Evolutionary conservation across 306 rosid genomes (phyloP).

Genomic region (Cicer judaicum): DNA sequence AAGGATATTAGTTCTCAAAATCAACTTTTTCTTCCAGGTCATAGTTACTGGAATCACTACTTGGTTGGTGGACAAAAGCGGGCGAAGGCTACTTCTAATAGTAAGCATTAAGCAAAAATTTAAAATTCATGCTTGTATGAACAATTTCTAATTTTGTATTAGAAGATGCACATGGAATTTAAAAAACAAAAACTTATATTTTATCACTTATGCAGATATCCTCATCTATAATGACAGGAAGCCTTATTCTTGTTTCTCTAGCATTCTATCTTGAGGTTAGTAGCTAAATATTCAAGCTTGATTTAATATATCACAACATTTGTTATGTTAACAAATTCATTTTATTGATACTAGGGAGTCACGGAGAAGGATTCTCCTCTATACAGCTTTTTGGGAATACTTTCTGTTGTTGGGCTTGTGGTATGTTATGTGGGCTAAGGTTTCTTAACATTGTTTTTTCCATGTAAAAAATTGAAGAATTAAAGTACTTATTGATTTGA

Average conservation of each 20-base stretch:
- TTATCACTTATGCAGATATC: slow-evolving; percentile 59
- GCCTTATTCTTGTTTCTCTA: slow-evolving; percentile 67
- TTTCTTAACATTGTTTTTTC: background rate
- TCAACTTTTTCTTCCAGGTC: slow-evolving; percentile 53
- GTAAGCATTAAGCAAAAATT: slow-evolving; percentile 49
- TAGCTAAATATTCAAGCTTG: slow-evolving; percentile 28
- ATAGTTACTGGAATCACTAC: slow-evolving; percentile 70
- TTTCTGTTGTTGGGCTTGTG: slow-evolving; percentile 74
- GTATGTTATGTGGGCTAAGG: slow-evolving; percentile 50
- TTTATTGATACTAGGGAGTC: slow-evolving; percentile 46
- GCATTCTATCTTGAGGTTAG: slow-evolving; percentile 74
- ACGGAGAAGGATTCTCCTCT: slow-evolving; percentile 51
- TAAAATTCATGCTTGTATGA: background rate
- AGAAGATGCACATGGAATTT: slow-evolving; percentile 17
- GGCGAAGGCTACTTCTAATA: slow-evolving; percentile 73
- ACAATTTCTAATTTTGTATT: background rate
- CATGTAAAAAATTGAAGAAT: background rate
- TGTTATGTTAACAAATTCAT: slow-evolving; percentile 33
- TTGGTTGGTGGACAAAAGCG: slow-evolving; percentile 82
- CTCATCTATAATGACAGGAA: slow-evolving; percentile 66
- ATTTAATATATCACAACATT: slow-evolving; percentile 19
- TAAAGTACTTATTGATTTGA: slow-evolving; percentile 12
- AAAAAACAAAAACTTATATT: background rate
- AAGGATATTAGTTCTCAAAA: slow-evolving; percentile 9
- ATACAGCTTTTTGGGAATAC: slow-evolving; percentile 51